A percentile compares a stretch with the other conserved stretches of the same genome.
phyloP scores from a whole-genome alignment of 768 basidiomycete species.

The Auricularia sp. region DNA sequence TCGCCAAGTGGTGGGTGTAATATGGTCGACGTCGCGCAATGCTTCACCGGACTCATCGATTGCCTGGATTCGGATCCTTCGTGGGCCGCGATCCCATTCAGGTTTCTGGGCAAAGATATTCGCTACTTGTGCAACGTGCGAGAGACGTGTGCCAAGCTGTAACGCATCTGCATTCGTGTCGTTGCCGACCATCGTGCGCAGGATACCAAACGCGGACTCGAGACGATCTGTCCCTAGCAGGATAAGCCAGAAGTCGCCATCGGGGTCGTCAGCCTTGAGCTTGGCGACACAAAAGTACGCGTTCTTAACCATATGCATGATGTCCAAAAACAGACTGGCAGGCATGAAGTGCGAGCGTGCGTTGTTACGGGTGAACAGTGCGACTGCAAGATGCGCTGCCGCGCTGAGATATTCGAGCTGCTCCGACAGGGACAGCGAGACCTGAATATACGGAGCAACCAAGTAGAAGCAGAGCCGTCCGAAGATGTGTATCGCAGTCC shows the following conservation, averaged over 20 bases:
- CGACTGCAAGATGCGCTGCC: slow-evolving; percentile 22
- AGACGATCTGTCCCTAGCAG: slow-evolving; percentile 31
- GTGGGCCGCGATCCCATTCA: slow-evolving; percentile 30
- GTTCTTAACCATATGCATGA: slow-evolving; percentile 32
- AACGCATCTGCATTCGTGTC: slow-evolving; percentile 12
- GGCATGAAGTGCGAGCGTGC: slow-evolving; percentile 18
- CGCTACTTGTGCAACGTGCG: slow-evolving; percentile 23
- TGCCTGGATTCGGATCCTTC: slow-evolving; percentile 14
- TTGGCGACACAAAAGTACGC: slow-evolving; percentile 31
- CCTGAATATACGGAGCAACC: slow-evolving; percentile 21
- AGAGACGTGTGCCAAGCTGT: slow-evolving; percentile 21
- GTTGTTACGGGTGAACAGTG: slow-evolving; percentile 11
- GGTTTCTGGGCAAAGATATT: slow-evolving; percentile 28
- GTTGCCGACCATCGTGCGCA: slow-evolving; percentile 18
- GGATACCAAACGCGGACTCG: slow-evolving; percentile 21
- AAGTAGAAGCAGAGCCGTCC: slow-evolving; percentile 18
- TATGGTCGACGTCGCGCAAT: slow-evolving; percentile 21
- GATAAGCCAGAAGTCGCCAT: slow-evolving; percentile 25
- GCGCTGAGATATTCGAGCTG: slow-evolving; percentile 27
- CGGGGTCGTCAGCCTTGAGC: slow-evolving; percentile 23
- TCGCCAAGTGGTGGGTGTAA: slow-evolving; percentile 27
- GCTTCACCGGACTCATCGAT: slow-evolving; percentile 3
- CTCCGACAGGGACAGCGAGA: slow-evolving; percentile 22
- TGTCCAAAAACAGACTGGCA: slow-evolving; percentile 20
- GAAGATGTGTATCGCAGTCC: slow-evolving; percentile 15